Percentiles rank a stretch among this genome's conserved stretches.
These are phyloP conservation scores for Capsicum chinense DNA, from an alignment of 257 asterid genomes.

Conservation along the genomic window DNA sequence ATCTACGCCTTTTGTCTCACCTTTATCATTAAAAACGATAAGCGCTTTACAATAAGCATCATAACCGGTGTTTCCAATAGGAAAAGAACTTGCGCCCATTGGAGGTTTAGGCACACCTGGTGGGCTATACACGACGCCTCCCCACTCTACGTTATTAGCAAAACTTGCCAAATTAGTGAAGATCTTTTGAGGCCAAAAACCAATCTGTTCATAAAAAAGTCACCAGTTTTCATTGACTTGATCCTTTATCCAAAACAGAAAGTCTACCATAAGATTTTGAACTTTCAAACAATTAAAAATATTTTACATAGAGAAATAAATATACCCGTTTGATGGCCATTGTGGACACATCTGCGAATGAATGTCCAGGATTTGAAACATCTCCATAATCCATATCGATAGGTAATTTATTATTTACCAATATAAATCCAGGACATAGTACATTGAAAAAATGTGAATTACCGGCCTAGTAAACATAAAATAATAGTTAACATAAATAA, in stretches of 20 bases:
- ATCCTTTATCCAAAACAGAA: neutral
- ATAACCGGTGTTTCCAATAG: neutral
- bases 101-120: conserved; percentile 20
- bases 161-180: neutral
- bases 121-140: neutral
- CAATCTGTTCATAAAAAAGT: neutral
- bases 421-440: neutral
- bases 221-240: neutral
- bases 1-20: neutral
- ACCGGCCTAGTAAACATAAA: neutral
- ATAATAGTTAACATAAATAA: neutral
- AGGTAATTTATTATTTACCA: neutral
- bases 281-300: neutral
- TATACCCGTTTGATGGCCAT: neutral
- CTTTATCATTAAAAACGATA: neutral
- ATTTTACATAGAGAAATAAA: neutral
- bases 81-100: neutral
- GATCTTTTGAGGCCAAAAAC: conserved; percentile 4
- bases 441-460: neutral
- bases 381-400: neutral
- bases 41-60: neutral
- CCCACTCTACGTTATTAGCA: neutral
- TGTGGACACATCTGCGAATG: neutral
- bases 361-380: neutral
- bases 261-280: neutral